Evolutionary conservation across 768 basidiomycete species (phyloP).

Genomic region (Macrocybe gigantea): DNA sequence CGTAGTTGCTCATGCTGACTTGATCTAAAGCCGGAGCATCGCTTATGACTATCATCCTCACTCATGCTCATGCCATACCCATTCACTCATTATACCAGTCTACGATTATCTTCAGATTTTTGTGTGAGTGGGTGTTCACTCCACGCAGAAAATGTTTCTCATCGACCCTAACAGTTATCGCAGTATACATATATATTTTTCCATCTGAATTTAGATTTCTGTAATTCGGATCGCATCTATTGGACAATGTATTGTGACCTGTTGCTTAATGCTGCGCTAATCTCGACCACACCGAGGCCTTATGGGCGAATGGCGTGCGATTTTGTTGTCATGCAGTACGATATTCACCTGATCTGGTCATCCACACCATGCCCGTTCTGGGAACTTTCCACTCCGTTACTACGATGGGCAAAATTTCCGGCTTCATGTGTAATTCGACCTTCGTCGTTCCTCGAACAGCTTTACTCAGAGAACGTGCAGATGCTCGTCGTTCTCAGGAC

Average conservation of each 20-base stretch:
- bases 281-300: slow-evolving; percentile 4
- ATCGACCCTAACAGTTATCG: no score
- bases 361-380: neutral
- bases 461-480: no score
- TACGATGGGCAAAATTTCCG: no score
- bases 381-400: no score
- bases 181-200: no score
- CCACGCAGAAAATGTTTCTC: no score
- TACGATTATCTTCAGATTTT: slow-evolving; percentile 9
- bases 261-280: slow-evolving; percentile 9
- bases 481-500: no score
- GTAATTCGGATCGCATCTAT: slow-evolving; percentile 25
- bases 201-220: slow-evolving; percentile 17
- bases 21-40: neutral
- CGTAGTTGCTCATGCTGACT: neutral
- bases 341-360: slow-evolving; percentile 11
- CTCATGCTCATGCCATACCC: slow-evolving; percentile 27
- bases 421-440: no score
- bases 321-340: slow-evolving; percentile 1
- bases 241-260: slow-evolving; percentile 24
- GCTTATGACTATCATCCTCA: neutral
- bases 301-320: slow-evolving; percentile 1
- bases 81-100: slow-evolving; percentile 31
- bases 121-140: slow-evolving; percentile 7
- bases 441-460: no score